Evolutionary conservation across 345 rosid species (phyloP).

Genomic region (Arabidopsis suecica): DNA sequence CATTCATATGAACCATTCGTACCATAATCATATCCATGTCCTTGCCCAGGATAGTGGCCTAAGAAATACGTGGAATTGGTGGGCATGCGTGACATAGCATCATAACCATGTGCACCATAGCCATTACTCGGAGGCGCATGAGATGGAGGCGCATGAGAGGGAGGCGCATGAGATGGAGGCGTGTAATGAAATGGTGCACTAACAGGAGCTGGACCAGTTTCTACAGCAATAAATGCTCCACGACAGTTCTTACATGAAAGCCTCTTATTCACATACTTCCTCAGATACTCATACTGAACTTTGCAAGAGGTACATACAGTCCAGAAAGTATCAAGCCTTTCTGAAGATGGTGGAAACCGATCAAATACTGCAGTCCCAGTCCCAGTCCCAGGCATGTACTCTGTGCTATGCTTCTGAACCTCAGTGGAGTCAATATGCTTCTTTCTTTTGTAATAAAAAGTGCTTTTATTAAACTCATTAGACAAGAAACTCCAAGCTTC

Average conservation of each 20-base stretch:
- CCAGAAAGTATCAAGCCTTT: slow-evolving; percentile 91
- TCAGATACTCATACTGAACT: slow-evolving; percentile 95
- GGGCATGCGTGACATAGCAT: slow-evolving; percentile 71
- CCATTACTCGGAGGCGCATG: slow-evolving; percentile 60
- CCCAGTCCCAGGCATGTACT: slow-evolving; percentile 56
- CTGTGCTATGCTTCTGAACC: slow-evolving; percentile 46
- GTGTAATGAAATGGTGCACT: slow-evolving; percentile 77
- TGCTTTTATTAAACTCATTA: slow-evolving; percentile 66
- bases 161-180: slow-evolving; percentile 59
- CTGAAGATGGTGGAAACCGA: slow-evolving; percentile 59
- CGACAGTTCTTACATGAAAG: slow-evolving; percentile 99
- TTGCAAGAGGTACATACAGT: slow-evolving; percentile 98
- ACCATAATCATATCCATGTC: slow-evolving; percentile 78
- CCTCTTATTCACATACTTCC: slow-evolving; percentile 94
- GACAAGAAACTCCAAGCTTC: slow-evolving; percentile 93
- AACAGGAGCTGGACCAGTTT: slow-evolving; percentile 83
- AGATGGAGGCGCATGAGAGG: slow-evolving; percentile 54
- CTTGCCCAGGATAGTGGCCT: slow-evolving; percentile 78
- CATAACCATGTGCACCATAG: slow-evolving; percentile 70
- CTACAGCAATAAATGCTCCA: slow-evolving; percentile 84
- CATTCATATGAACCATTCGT: slow-evolving; percentile 80
- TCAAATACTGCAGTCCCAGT: slow-evolving; percentile 44
- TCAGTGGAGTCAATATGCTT: slow-evolving; percentile 61
- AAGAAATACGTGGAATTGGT: slow-evolving; percentile 62
- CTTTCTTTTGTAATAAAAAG: slow-evolving; percentile 64